These are phyloP conservation scores for Syzygium grande DNA, from an alignment of 345 rosid genomes.

Conservation along the genomic window DNA sequence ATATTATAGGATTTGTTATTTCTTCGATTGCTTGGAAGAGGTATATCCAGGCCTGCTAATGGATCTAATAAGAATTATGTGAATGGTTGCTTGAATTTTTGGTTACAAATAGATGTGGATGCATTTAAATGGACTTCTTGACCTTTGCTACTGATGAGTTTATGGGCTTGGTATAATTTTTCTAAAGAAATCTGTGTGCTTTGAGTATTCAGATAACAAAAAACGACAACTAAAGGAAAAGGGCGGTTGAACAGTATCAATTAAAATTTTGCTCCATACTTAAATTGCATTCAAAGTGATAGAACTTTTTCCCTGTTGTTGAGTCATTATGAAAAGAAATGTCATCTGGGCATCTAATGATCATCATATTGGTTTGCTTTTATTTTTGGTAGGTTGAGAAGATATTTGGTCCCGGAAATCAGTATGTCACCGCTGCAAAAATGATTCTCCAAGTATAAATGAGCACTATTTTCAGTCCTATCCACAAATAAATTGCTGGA, in stretches of 20 bases:
- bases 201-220: not conserved
- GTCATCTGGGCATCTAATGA: not conserved
- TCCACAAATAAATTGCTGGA: not conserved
- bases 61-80: not conserved
- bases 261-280: rapidly evolving
- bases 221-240: rapidly evolving
- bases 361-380: not conserved
- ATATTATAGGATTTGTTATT: rapidly evolving
- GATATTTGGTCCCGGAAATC: slow-evolving; percentile 93
- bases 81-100: not conserved
- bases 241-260: not conserved
- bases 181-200: not conserved
- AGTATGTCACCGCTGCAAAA: slow-evolving; percentile 94
- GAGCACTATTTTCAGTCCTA: not conserved
- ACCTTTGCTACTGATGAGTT: not conserved
- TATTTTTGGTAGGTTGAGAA: slow-evolving; percentile 63
- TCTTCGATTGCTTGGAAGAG: not conserved
- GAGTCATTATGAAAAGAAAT: not conserved
- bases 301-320: not conserved
- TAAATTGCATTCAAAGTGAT: not conserved
- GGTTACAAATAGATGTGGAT: not conserved
- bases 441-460: slow-evolving; percentile 79
- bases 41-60: not conserved
- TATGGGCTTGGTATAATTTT: not conserved
- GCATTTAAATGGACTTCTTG: not conserved